These are phyloP conservation scores for Pseudonectria foliicola DNA, from an alignment of 2,329 filamentous ascomycete genomes.

Conservation along the genomic window DNA sequence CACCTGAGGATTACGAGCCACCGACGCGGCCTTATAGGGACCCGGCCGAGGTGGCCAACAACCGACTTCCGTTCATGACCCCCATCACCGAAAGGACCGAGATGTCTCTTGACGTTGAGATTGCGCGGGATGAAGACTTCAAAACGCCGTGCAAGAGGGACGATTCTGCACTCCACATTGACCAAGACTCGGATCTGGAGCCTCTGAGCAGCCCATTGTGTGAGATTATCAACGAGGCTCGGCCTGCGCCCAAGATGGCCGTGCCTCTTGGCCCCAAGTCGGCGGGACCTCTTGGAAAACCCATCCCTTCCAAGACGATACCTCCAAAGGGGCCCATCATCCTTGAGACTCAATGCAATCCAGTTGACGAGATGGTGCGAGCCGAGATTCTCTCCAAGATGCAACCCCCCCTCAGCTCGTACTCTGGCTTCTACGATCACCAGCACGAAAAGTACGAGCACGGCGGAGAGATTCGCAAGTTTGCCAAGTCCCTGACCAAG, in stretches of 20 bases:
- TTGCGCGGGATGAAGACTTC: conserved; percentile 52
- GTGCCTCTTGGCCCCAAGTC: conserved; percentile 43
- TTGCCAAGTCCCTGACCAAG: conserved; percentile 59
- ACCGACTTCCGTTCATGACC: conserved; percentile 94
- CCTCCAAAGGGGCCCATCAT: conserved; percentile 65
- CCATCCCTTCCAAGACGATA: conserved; percentile 30
- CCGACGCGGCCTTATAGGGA: conserved; percentile 76
- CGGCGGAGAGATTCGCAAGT: conserved; percentile 72
- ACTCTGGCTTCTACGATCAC: conserved; percentile 75
- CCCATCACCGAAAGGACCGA: conserved; percentile 96
- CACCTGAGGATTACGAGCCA: conserved; percentile 79
- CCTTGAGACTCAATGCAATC: conserved; percentile 79
- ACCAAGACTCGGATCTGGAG: conserved; percentile 32
- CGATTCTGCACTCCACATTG: conserved; percentile 14
- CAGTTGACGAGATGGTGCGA: conserved; percentile 70
- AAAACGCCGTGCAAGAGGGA: conserved; percentile 70
- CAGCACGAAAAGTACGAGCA: conserved; percentile 56
- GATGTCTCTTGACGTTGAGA: conserved; percentile 66
- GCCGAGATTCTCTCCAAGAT: conserved; percentile 67
- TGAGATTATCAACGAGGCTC: conserved; percentile 50
- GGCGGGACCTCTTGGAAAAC: conserved; percentile 26
- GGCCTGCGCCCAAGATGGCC: conserved; percentile 40
- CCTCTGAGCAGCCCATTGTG: conserved; percentile 65
- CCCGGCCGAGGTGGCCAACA: conserved; percentile 73
- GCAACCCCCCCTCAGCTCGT: conserved; percentile 65